phyloP scores from a whole-genome alignment of 345 rosid species.

The Rhodamnia rubescens region DNA sequence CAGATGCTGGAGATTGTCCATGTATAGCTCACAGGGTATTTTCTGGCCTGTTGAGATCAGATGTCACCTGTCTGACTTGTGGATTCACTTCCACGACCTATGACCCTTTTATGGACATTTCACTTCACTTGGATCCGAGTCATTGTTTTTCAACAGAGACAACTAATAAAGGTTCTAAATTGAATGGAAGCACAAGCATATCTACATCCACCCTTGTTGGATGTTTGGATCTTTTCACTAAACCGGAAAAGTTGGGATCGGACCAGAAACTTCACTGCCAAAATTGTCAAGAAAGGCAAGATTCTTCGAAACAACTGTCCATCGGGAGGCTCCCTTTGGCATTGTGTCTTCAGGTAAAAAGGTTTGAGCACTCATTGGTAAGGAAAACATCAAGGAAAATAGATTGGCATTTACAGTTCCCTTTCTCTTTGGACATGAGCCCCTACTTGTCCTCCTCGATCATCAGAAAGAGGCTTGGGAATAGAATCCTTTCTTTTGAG shows the following conservation, averaged over 20 bases:
- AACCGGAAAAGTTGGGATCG: slow-evolving; percentile 70
- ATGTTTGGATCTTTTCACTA: slow-evolving; percentile 74
- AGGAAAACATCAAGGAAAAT: slow-evolving; percentile 64
- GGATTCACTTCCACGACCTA: slow-evolving; percentile 86
- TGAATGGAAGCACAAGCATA: slow-evolving; percentile 11
- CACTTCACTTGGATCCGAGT: slow-evolving; percentile 58
- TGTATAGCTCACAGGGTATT: slow-evolving; percentile 85
- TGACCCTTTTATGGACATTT: slow-evolving; percentile 88
- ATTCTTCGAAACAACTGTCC: slow-evolving; percentile 82
- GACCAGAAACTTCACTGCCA: slow-evolving; percentile 88
- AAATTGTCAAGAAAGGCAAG: slow-evolving; percentile 66
- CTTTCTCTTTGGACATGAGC: slow-evolving; percentile 66
- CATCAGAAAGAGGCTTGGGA: slow-evolving; percentile 58
- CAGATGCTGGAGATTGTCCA: slow-evolving; percentile 72
- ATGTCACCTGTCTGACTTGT: slow-evolving; percentile 75
- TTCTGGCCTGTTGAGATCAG: slow-evolving; percentile 86
- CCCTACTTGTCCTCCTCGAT: slow-evolving; percentile 76
- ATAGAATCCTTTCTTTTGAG: slow-evolving; percentile 49
- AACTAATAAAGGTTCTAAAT: slow-evolving; percentile 18
- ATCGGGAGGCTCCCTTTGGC: slow-evolving; percentile 79
- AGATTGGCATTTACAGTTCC: slow-evolving; percentile 75
- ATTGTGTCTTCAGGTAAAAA: slow-evolving; percentile 76
- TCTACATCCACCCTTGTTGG: slow-evolving; percentile 54
- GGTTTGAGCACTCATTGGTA: slow-evolving; percentile 66
- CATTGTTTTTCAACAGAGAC: slow-evolving; percentile 16